Conservation (phyloP, 2,329 filamentous ascomycete genomes). For the Aspergillus latus region DNA sequence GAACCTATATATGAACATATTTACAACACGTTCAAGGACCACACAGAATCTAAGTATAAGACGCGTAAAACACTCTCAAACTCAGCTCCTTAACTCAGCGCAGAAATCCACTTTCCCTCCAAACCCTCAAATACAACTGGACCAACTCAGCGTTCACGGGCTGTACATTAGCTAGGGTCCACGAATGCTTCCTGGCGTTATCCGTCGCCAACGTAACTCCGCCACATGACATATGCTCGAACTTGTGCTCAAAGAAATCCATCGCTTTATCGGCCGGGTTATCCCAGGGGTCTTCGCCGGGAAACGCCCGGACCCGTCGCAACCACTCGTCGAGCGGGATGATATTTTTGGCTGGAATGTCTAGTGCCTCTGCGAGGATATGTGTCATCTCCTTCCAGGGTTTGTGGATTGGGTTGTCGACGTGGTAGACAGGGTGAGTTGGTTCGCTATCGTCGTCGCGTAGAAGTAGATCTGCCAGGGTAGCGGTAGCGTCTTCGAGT, state of each 20-base stretch:
- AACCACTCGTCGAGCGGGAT: conserved; percentile 46
- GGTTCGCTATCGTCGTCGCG: too few species aligned
- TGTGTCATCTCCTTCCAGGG: conserved; percentile 40
- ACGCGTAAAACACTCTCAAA: too few species aligned
- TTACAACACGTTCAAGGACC: too few species aligned
- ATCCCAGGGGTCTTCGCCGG: conserved; percentile 19
- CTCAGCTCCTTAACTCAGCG: too few species aligned
- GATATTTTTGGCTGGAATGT: conserved; percentile 29
- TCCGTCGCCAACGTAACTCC: conserved; percentile 38
- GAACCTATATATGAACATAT: too few species aligned
- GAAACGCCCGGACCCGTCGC: conserved; percentile 29
- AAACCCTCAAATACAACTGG: not conserved
- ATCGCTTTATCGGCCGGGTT: conserved; percentile 32
- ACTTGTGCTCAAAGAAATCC: conserved; percentile 34
- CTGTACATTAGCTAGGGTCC: conserved; percentile 41
- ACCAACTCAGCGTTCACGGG: conserved; percentile 20
- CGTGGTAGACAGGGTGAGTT: conserved; percentile 43
- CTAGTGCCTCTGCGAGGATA: conserved; percentile 34
- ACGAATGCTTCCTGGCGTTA: conserved; percentile 51
- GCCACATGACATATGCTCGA: conserved; percentile 48
- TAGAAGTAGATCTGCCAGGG: too few species aligned
- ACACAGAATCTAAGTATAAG: too few species aligned
- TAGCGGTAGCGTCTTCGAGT: too few species aligned
- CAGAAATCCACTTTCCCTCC: not conserved
- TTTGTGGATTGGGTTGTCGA: conserved; percentile 49